These are phyloP conservation scores for Xylariaceae sp. DNA, from an alignment of 2,329 filamentous ascomycete genomes.

Conservation along the genomic window DNA sequence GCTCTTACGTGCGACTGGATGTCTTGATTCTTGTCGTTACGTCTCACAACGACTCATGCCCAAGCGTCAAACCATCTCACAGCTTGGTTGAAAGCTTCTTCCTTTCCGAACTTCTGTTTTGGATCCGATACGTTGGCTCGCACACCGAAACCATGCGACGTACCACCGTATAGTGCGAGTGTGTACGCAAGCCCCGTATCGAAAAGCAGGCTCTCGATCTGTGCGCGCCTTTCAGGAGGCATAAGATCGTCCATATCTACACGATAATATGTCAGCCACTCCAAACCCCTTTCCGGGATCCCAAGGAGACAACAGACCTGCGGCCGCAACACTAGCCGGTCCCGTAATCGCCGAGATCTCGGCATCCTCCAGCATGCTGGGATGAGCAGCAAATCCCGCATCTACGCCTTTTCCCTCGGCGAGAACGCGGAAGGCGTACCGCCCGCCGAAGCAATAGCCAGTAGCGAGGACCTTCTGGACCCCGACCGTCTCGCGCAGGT, in stretches of 20 bases:
- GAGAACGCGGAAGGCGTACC: constrained; percentile 57
- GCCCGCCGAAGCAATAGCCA: constrained; percentile 69
- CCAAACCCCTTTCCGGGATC: no score
- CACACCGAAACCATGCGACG: constrained; percentile 74
- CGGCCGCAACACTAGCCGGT: constrained; percentile 64
- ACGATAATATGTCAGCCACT: not conserved
- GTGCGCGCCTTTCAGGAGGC: constrained; percentile 55
- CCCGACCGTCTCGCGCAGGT: constrained; percentile 52
- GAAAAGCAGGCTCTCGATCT: constrained; percentile 62
- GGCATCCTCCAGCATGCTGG: constrained; percentile 59
- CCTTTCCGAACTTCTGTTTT: constrained; percentile 69
- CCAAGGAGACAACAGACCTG: constrained; percentile 48
- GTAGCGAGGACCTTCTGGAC: constrained; percentile 56
- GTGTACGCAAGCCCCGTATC: constrained; percentile 63
- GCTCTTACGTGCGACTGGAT: not conserved
- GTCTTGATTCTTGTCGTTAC: not conserved
- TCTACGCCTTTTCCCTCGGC: constrained; percentile 55
- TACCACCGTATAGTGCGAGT: constrained; percentile 69
- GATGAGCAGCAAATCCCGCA: constrained; percentile 66
- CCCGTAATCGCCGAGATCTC: constrained; percentile 61
- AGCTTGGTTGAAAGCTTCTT: constrained; percentile 77
- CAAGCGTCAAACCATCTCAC: constrained; percentile 72
- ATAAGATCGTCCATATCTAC: constrained; percentile 63
- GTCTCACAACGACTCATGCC: constrained; percentile 23
- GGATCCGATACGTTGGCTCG: constrained; percentile 60